Base-by-base conservation (phyloP, 2,329 filamentous ascomycete species). In the Pyrenochaeta sp. region DNA sequence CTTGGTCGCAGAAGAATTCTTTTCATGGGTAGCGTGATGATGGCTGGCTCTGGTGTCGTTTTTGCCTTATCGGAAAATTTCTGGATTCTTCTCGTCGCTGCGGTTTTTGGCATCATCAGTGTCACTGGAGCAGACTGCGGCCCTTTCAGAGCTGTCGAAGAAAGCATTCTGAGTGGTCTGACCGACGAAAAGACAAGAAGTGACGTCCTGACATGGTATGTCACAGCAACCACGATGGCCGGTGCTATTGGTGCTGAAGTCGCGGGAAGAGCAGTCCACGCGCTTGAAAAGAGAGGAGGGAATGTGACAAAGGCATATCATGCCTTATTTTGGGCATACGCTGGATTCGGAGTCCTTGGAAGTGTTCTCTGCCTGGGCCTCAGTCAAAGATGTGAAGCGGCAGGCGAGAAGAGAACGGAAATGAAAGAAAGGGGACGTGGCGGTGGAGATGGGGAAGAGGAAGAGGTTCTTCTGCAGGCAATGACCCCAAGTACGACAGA, bases 261-360 rank as follows among this genome's bases (percentile, higher is more conserved):
- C 4, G 68, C 69, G 15, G 75, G 75, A 13, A 67, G 73, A 55
- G 53, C 71, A 6, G 72, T 74, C 8, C 56, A 72, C n/a, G 73
- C 45, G n/a, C 42, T 75, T 4, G 65, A 71, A 37, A 57, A 63
- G 11, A 52, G 52, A 65, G 72, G 7, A 60, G 80, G 41, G 46
- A 62, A 61, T 23, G 60, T 65, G 9, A 55, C 67, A 10, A 66
- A 60, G 7, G 68, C 72, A 1, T 77, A 72, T 30, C 69, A 72
- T 23, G 55, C 72, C 5, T 50, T 77, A 4, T 78, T 77, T 46
- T 72, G 68, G 65, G 50, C 68, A 2, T 78, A 78, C 51, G 72
- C 73, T 14, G 58, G 60, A 0, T 69, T 76, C 38, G 75, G 75
- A 1, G 20, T 69, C 4, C 30, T 75, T 7, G 75, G 75, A 28